phyloP scores from a whole-genome alignment of 2,329 filamentous ascomycete genomes.

The Pseudogymnoascus sp. region DNA sequence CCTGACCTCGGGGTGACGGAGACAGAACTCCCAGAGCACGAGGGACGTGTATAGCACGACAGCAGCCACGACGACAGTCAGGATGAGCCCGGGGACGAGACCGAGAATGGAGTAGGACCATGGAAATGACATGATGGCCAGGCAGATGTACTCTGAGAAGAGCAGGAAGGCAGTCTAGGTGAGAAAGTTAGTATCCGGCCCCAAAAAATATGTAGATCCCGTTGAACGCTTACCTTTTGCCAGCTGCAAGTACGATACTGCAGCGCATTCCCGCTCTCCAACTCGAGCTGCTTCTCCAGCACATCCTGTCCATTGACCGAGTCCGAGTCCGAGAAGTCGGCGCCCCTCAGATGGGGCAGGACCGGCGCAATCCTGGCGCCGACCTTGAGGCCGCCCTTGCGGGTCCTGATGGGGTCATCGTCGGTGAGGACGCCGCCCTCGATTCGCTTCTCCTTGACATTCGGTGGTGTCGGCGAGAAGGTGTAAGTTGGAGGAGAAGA shows the following conservation, averaged over 20 bases:
- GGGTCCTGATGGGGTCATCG: conserved; percentile 11
- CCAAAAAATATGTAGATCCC: neutral
- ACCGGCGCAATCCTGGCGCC: conserved; percentile 25
- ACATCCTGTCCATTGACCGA: conserved; percentile 21
- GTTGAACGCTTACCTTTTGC: conserved; percentile 57
- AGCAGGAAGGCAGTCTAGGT: conserved; percentile 71
- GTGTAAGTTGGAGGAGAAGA: conserved; percentile 3
- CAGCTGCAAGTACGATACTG: conserved; percentile 90
- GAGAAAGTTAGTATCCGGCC: conserved; percentile 10
- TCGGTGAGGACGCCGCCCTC: conserved; percentile 8
- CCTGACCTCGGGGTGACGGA: conserved; percentile 81
- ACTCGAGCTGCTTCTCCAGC: conserved; percentile 58
- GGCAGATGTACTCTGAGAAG: conserved; percentile 91
- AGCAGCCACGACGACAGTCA: conserved; percentile 69
- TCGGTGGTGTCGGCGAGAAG: neutral
- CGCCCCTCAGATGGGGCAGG: conserved; percentile 22
- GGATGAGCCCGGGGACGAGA: conserved; percentile 74
- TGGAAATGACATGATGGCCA: conserved; percentile 91
- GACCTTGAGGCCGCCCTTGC: conserved; percentile 11
- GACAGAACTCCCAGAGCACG: conserved; percentile 69
- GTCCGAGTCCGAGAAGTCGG: conserved; percentile 20
- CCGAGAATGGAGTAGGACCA: conserved; percentile 86
- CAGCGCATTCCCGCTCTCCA: conserved; percentile 71
- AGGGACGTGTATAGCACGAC: conserved; percentile 78
- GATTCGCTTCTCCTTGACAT: conserved; percentile 1